These are phyloP conservation scores for Cicer judaicum DNA, from an alignment of 306 rosid genomes.

Conservation along the genomic window DNA sequence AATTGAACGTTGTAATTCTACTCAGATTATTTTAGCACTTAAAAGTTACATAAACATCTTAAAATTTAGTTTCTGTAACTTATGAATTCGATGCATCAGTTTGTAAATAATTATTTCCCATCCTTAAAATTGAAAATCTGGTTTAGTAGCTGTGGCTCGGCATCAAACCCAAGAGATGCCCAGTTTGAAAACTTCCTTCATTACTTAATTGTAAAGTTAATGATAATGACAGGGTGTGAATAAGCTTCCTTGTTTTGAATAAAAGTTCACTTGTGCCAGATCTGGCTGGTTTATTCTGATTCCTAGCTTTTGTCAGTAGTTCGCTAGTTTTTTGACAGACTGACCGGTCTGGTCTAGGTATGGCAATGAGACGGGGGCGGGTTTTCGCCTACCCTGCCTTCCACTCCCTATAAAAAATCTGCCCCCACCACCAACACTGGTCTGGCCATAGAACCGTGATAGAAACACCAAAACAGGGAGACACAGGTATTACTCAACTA, in stretches of 20 bases:
- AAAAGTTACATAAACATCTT: too few species aligned
- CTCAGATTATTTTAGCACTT: too few species aligned
- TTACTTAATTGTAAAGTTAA: neutral
- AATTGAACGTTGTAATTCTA: too few species aligned
- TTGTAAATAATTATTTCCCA: neutral
- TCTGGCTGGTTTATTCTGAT: neutral
- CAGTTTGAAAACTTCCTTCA: neutral
- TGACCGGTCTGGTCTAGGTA: neutral
- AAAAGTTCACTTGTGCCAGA: constrained; percentile 10
- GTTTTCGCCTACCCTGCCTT: too few species aligned
- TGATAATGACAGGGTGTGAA: constrained; percentile 3
- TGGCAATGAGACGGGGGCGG: too few species aligned
- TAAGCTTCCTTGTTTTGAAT: constrained; percentile 10
- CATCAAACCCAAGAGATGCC: neutral
- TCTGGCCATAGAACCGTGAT: constrained; percentile 12
- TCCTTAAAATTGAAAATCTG: neutral
- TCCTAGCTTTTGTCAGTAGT: neutral
- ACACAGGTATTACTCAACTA: neutral
- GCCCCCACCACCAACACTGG: too few species aligned
- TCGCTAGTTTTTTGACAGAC: constrained; percentile 1
- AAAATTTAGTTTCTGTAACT: too few species aligned
- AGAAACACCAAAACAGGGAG: constrained; percentile 12
- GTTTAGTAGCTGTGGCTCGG: neutral
- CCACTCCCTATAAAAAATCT: too few species aligned
- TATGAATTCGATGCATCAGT: too few species aligned